Evolutionary conservation across 2,329 filamentous ascomycete genomes (phyloP).

Genomic region (Aspergillus luchuensis): DNA sequence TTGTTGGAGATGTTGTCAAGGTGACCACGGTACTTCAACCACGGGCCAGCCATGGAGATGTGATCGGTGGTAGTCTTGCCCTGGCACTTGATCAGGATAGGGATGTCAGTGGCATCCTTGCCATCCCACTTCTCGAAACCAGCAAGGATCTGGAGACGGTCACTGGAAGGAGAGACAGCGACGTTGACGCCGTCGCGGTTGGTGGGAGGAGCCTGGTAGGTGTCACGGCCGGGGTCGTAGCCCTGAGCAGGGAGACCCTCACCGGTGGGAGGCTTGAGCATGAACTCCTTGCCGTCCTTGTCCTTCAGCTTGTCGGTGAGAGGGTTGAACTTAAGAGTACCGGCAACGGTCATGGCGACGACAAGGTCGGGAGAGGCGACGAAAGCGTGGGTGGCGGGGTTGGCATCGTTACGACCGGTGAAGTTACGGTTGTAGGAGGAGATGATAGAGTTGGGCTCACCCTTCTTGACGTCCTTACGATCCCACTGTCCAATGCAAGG

Average conservation of each 20-base stretch:
- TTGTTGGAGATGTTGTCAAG: conserved; percentile 99
- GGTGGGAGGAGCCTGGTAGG: conserved; percentile 90
- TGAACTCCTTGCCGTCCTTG: conserved; percentile 95
- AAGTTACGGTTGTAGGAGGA: conserved; percentile 99
- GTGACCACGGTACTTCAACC: conserved; percentile 98
- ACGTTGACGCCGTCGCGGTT: conserved; percentile 75
- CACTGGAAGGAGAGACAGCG: conserved; percentile 81
- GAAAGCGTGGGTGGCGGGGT: conserved; percentile 91
- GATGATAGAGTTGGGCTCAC: conserved; percentile 91
- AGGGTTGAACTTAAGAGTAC: conserved; percentile 90
- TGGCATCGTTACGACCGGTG: conserved; percentile 94
- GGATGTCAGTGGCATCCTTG: conserved; percentile 80
- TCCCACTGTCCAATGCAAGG: conserved; percentile 97
- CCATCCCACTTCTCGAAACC: conserved; percentile 89
- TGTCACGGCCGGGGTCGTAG: conserved; percentile 89
- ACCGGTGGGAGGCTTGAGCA: conserved; percentile 76
- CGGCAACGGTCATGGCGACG: conserved; percentile 81
- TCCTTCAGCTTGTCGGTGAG: conserved; percentile 88
- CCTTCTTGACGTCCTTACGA: conserved; percentile 89
- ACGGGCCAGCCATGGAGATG: conserved; percentile 95
- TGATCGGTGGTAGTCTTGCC: conserved; percentile 98
- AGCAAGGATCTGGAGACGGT: conserved; percentile 88
- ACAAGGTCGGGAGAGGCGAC: conserved; percentile 89
- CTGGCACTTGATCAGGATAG: conserved; percentile 93
- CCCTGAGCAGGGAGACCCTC: conserved; percentile 76